Evolutionary conservation across 1,284 basidiomycete species (phyloP), one percentile per base, ranked within the genome.

Genomic region (Rhizopogon hawkerae): DNA sequence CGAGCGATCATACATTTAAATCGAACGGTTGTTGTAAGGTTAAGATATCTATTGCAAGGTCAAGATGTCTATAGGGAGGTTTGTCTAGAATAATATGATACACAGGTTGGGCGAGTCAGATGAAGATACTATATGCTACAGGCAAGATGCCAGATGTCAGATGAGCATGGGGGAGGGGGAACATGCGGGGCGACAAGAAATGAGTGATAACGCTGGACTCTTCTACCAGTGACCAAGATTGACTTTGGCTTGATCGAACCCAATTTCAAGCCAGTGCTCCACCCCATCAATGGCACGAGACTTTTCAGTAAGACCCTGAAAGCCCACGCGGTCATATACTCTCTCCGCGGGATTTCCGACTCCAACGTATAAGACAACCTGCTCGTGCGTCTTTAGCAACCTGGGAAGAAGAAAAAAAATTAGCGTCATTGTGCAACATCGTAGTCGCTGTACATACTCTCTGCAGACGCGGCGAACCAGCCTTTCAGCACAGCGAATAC

Each of bases 201-300:
- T 23, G n/a, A 3, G 23, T 8, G 23, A 48, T 43, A 23, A 14
- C 7, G 9, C 2, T 10, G 26, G 23, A 14, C 33, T 56, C 60
- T 57, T 56, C 60, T 57, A 79, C 76, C 77, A 79, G 54, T 75
- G 70, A 13, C 76, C 77, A 9, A 76, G 60, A 7, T 61, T 51
- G 2, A 76, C 69, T 16, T 52, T 47, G 1, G 44, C 37, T 10
- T 57, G 59, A 49, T 74, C 67, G 51, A 78, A 80, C 3, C 78
- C 78, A 38, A 79, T 61, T 49, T 80, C 78, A 5, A 77, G 51
- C 76, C 76, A 79, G 14, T 60, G 59, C 31, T 74, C 71, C 1
- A 71, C 67, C 3, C 58, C 59, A 5, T 61, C 64, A 6, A 59
- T 55, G 2, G 50, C 35, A 23, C 49, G 46, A 3, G 49, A 55